Evolutionary conservation across 2,329 filamentous ascomycete species (phyloP), one percentile per base, ranked within the genome.

Genomic region (Hymenotorrendiella dingleyae): DNA sequence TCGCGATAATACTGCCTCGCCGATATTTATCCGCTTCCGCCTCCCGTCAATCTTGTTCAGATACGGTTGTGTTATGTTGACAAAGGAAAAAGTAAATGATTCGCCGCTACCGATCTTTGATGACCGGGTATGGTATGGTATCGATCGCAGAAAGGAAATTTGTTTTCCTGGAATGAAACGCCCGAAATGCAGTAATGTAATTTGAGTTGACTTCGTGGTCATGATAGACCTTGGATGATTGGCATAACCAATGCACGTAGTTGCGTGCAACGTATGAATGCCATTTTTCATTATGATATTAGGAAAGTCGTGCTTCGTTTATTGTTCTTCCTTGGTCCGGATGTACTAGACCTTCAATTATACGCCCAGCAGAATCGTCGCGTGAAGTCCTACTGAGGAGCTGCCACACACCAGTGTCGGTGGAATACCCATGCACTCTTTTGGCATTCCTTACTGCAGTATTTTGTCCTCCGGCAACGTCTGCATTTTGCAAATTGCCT

Each of bases 401-500:
- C 86, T 46, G 84, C 82, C 45, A 93, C 84, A 64, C 93, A 98
- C 93, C 93, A 98, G 68, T 97, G 94, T 48, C 93, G 82, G 64
- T 98, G 93, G 67, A 89, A 97, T 21, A 93, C 89, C 93, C 93
- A 98, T 8, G 93, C 94, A 56, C 87, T 94, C 73, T 97, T 97
- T 68, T 98, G 93, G 67, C 93, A 98, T 66, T 98, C 93, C 67
- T 98, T 98, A 76, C 90, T 96, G 80, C 93, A 98, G 70, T 96
- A 96, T 66, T 98, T 98, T 49, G 93, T 98, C 53, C 93, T 82
- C 55, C 93, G 82, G 69, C 93, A 98, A 52, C 93, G 83, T 53
- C 93, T 83, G 68, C 93, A 98, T 68, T 98, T 98, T 55, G 93
- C 93, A 65, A 98, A 98, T 62, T 98, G 91, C 48, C 93, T 81